Evolutionary conservation across 345 rosid genomes (phyloP), one percentile per base, ranked within the genome.

Genomic region (Orychophragmus violaceus): DNA sequence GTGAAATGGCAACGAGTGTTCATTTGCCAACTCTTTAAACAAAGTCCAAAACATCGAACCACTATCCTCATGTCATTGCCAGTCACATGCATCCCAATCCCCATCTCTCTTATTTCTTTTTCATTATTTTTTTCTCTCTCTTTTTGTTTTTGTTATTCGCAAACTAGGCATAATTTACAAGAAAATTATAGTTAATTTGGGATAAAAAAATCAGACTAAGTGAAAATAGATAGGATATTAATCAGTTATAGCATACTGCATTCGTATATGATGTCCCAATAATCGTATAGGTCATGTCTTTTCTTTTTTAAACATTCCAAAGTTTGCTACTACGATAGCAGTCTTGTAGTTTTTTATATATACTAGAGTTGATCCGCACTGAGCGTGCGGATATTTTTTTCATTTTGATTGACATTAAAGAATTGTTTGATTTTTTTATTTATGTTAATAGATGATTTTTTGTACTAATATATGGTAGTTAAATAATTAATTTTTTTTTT

Each of bases 31-130:
- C 66, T 46, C 65, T 63, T 27, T 72, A 48, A 72, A 49, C 30
- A 65, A 72, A 72, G 54, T 58, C 76, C 71, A 65, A 72, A 65
- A 72, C 71, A 65, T 58, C 52, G 71, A 72, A 51, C 66, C 76
- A 59, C 66, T 59, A 58, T 59, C 54, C 50, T 65, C 70, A 59
- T 72, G 71, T 65, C 71, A 22, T 72, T 72, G 46, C 76, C 42
- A 28, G 19, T 58, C 76, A 72, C 71, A 72, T 72, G 76, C 71
- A 37, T 39, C 39, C 16, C 29, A 46, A 16, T 32, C 58, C 70
- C 24, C n/a, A n/a, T n/a, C 30, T 50, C 48, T 57, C 32, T 53
- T 33, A 19, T 3, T 46, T 46, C 23, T 4, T 46, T 10, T 11
- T 9, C 13, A 2, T 4, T 3, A 12, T 17, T 35, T 17, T 25